phyloP scores from a whole-genome alignment of 176 grass and related monocot genomes.

The Musa itinerans region DNA sequence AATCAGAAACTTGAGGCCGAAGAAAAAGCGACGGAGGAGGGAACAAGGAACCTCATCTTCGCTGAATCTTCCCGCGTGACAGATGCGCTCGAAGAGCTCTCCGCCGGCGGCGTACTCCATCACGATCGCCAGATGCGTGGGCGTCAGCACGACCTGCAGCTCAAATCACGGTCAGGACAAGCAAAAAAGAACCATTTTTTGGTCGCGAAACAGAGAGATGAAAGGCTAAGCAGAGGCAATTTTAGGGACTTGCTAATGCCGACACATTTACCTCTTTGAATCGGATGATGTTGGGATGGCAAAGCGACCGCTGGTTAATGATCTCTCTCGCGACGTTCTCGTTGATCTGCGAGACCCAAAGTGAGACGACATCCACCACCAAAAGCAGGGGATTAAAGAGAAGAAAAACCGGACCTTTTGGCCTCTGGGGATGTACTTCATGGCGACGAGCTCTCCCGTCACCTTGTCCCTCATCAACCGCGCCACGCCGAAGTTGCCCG shows the following conservation, averaged over 20 bases:
- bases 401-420: conserved; percentile 36
- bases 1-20: not conserved
- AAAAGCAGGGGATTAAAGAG: too few species aligned
- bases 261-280: conserved; percentile 51
- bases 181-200: not conserved
- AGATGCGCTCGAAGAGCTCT: conserved; percentile 72
- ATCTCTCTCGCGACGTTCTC: conserved; percentile 81
- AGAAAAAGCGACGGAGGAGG: not conserved
- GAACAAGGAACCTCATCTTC: conserved; percentile 40
- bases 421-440: conserved; percentile 85
- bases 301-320: conserved; percentile 64
- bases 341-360: conserved; percentile 34
- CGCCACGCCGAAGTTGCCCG: conserved; percentile 79
- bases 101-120: conserved; percentile 81
- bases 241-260: not conserved
- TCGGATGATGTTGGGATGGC: conserved; percentile 67
- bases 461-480: conserved; percentile 78
- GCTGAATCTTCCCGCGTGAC: conserved; percentile 66
- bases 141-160: conserved; percentile 44
- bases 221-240: not conserved
- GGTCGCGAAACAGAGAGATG: too few species aligned
- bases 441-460: conserved; percentile 91
- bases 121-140: conserved; percentile 77
- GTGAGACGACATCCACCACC: not conserved
- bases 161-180: not conserved